These are phyloP conservation scores for Chaetomium globosum DNA, from an alignment of 2,329 filamentous ascomycete species.

Conservation along the genomic window DNA sequence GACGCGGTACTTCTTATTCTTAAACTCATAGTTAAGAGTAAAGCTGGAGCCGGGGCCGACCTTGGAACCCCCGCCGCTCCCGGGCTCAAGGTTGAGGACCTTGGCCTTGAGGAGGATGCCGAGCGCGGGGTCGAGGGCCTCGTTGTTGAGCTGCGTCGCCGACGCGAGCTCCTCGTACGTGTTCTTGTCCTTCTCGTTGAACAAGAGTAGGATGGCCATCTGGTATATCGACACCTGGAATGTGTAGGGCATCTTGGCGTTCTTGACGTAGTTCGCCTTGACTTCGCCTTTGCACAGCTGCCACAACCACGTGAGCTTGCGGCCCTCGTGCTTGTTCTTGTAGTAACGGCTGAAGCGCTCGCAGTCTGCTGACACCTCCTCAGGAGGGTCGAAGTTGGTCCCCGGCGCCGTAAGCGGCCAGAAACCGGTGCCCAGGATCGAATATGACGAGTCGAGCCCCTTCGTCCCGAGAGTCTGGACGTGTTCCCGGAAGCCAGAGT, in stretches of 20 bases:
- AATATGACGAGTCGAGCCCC: slow-evolving; percentile 82
- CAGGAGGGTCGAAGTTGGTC: slow-evolving; percentile 85
- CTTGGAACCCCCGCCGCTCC: slow-evolving; percentile 62
- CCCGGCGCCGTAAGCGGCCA: slow-evolving; percentile 89
- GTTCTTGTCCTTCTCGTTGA: slow-evolving; percentile 86
- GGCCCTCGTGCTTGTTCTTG: slow-evolving; percentile 92
- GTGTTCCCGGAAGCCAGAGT: slow-evolving; percentile 82
- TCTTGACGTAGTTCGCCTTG: slow-evolving; percentile 89
- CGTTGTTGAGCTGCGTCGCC: slow-evolving; percentile 75
- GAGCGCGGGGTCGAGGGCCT: slow-evolving; percentile 84
- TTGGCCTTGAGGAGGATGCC: slow-evolving; percentile 90
- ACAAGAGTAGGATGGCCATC: slow-evolving; percentile 92
- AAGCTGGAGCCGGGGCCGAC: slow-evolving; percentile 77
- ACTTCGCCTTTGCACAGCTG: slow-evolving; percentile 97
- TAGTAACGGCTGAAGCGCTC: slow-evolving; percentile 91
- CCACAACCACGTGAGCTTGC: slow-evolving; percentile 98
- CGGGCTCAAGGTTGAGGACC: slow-evolving; percentile 73
- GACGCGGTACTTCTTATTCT: slow-evolving; percentile 96
- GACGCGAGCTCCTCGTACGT: slow-evolving; percentile 85
- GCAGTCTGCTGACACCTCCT: slow-evolving; percentile 81
- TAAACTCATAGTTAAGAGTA: slow-evolving; percentile 89
- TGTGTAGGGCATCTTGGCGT: slow-evolving; percentile 86
- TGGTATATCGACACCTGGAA: slow-evolving; percentile 98
- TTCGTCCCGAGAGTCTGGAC: slow-evolving; percentile 67
- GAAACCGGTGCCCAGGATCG: slow-evolving; percentile 93